Conservation (phyloP, 2,329 filamentous ascomycete genomes). For the Nigrograna mackinnonii region DNA sequence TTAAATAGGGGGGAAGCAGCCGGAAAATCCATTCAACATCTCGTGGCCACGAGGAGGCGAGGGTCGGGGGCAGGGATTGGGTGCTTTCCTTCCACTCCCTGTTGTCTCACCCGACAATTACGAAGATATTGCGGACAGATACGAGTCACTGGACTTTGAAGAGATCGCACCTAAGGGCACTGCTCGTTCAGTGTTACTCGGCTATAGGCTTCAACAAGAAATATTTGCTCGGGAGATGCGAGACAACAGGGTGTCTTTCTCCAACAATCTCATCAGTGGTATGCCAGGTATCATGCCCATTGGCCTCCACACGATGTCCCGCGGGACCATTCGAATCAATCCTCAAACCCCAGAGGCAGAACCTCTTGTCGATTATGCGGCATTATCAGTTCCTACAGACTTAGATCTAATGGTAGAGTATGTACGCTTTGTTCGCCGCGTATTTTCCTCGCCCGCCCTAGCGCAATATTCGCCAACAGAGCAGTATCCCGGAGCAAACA, state of each 20-base stretch:
- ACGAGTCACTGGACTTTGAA: conserved; percentile 10
- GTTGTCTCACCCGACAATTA: conserved; percentile 22
- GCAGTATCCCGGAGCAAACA: conserved; percentile 1
- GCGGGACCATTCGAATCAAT: conserved; percentile 25
- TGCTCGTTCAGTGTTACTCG: conserved; percentile 6
- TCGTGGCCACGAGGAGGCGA: conserved; percentile 4
- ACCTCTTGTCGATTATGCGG: conserved; percentile 28
- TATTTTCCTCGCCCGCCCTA: conserved; percentile 10
- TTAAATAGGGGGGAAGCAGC: conserved; percentile 16
- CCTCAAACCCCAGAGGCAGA: conserved; percentile 15
- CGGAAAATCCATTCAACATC: neutral
- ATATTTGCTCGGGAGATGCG: neutral
- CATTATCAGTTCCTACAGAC: conserved; percentile 26
- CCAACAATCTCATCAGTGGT: conserved; percentile 51
- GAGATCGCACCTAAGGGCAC: conserved; percentile 26
- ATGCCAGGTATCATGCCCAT: conserved; percentile 3
- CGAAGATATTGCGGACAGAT: conserved; percentile 13
- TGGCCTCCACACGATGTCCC: conserved; percentile 1
- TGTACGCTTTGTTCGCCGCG: conserved; percentile 19
- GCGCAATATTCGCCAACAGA: conserved; percentile 4
- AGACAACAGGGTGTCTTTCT: neutral
- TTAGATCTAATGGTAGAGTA: conserved; percentile 21
- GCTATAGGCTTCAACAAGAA: conserved; percentile 19
- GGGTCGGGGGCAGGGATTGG: neutral
- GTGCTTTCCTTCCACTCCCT: conserved; percentile 27